phyloP scores from a whole-genome alignment of 1,284 basidiomycete species.

The Moesziomyces parantarcticus region DNA sequence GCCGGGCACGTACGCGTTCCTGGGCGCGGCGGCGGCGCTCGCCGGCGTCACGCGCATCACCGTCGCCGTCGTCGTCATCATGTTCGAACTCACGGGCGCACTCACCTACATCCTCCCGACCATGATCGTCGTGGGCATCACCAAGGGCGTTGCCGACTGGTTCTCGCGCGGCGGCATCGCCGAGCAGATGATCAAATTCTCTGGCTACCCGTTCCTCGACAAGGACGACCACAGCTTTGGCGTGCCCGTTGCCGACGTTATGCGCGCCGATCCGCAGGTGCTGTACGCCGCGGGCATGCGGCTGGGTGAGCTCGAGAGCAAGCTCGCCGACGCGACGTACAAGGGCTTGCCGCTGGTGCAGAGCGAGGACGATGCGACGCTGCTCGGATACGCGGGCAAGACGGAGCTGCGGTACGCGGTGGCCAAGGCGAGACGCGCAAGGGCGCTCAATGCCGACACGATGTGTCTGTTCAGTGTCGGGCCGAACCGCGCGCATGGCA shows the following conservation, averaged over 20 bases:
- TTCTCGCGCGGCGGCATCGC: constrained; percentile 92
- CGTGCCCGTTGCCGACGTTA: constrained; percentile 87
- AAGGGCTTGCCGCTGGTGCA: constrained; percentile 92
- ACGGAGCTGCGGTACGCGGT: constrained; percentile 86
- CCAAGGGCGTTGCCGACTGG: constrained; percentile 96
- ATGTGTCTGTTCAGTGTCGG: constrained; percentile 57
- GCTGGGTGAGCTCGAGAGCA: constrained; percentile 76
- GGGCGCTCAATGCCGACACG: constrained; percentile 41
- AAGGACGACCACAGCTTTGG: constrained; percentile 87
- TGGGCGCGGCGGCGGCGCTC: constrained; percentile 49
- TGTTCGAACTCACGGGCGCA: constrained; percentile 99
- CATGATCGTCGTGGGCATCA: constrained; percentile 96
- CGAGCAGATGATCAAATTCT: constrained; percentile 96
- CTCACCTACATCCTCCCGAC: constrained; percentile 97
- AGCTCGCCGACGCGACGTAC: constrained; percentile 70
- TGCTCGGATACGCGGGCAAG: constrained; percentile 89
- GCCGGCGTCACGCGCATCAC: constrained; percentile 93
- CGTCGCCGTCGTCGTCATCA: constrained; percentile 97
- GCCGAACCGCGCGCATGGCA: constrained; percentile 8
- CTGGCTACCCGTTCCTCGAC: constrained; percentile 90
- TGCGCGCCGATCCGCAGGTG: constrained; percentile 82
- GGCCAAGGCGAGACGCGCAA: constrained; percentile 71
- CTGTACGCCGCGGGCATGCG: constrained; percentile 81
- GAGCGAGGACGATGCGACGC: constrained; percentile 71
- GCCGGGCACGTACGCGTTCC: constrained; percentile 78